Base-by-base conservation (phyloP, 2,329 filamentous ascomycete genomes). In the Thielaviopsis punctulata region DNA sequence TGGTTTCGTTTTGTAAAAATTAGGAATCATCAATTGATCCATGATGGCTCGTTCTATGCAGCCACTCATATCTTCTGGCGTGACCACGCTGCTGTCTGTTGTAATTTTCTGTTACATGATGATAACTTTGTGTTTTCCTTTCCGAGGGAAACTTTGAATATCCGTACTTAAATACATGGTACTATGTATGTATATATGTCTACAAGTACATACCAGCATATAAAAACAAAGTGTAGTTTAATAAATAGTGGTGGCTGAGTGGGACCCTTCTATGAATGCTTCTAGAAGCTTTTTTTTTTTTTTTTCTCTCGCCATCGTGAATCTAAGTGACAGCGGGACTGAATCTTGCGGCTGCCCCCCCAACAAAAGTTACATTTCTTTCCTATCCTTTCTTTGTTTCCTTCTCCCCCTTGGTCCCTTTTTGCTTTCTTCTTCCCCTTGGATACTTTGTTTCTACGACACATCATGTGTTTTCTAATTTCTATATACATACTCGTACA, bases 271-370 rank as follows among this genome's bases (percentile, higher is more conserved):
- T 6, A n/a, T 15, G n/a, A 36, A 36, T 12, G 30, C 30, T 36
- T 36, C 30, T 36, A 36, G 30, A 36, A 36, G 30, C 30, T 36
- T 7, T 36, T 12, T 6, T n/a, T 15, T n/a, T n/a, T 36, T 36
- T 15, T 36, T 36, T 36, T 36, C 30, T 13, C 4, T 36, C 13
- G 30, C 30, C n/a, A 36, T 36, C 30, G 30, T 36, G 12, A 36
- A 36, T 36, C 30, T 27, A 44, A 23, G 25, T 51, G 51, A 49
- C 46, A 53, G 51, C 51, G 51, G 51, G 51, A 53, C 51, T 49
- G 46, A 48, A 53, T 52, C 46, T 49, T 49, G 51, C 39, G 46
- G 46, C 39, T 49, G 51, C 22, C 22, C 51, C 30, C 13, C 13
- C n/a, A n/a, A n/a, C n/a, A n/a, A n/a, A n/a, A n/a, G n/a, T n/a